A percentile compares a stretch with the other conserved stretches of the same genome.
phyloP scores from a whole-genome alignment of 169 alveolate genomes.

The Neospora caninum region DNA sequence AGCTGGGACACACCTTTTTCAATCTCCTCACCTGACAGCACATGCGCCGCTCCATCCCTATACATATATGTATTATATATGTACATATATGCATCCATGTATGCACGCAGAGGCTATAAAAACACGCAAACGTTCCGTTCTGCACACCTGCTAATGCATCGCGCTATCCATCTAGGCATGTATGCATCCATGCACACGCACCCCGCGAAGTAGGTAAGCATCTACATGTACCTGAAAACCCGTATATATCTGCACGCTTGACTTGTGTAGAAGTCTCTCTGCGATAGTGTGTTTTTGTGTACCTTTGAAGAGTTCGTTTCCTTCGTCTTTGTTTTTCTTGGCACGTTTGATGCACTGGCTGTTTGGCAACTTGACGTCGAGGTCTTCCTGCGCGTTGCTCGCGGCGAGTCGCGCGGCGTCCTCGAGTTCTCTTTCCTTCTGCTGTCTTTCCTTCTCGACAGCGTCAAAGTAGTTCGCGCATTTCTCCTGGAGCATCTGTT shows the following conservation, averaged over 20 bases:
- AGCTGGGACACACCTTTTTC: no score
- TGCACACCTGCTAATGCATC: neutral
- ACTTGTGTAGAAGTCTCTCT: no score
- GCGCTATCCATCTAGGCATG: neutral
- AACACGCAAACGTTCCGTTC: no score
- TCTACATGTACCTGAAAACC: neutral
- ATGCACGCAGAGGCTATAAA: neutral
- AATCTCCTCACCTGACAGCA: no score
- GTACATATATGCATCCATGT: neutral
- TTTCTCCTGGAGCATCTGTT: neutral
- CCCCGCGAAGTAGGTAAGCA: neutral
- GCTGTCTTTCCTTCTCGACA: neutral
- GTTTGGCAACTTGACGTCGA: conserved; percentile 27
- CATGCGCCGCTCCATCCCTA: no score
- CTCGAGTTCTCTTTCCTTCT: neutral
- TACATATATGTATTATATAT: neutral
- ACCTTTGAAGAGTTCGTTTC: conserved; percentile 32
- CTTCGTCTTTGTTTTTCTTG: conserved; percentile 34
- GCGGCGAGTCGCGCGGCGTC: neutral
- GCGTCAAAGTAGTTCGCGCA: conserved; percentile 22
- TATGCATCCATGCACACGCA: neutral
- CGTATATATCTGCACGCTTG: neutral
- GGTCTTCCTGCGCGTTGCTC: neutral
- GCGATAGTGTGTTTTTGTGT: neutral
- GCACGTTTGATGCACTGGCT: conserved; percentile 29